These are phyloP conservation scores for Ambrosiella xylebori DNA, from an alignment of 2,329 filamentous ascomycete species.

Conservation along the genomic window DNA sequence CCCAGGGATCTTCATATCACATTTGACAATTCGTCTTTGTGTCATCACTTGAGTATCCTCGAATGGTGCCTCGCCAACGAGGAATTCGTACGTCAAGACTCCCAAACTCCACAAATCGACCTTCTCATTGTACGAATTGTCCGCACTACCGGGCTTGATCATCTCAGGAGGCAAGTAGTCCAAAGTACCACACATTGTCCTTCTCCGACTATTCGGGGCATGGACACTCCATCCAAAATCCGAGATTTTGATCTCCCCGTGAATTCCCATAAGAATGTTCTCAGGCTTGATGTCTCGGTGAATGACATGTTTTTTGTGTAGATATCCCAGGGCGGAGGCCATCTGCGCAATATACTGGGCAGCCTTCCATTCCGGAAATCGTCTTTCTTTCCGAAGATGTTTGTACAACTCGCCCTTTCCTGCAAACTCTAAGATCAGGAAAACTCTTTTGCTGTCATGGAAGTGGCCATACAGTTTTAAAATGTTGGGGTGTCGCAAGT, in stretches of 20 bases:
- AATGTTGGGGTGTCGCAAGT: conserved; percentile 73
- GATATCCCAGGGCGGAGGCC: conserved; percentile 74
- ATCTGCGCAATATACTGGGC: conserved; percentile 80
- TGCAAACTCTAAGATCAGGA: conserved; percentile 74
- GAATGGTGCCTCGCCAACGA: conserved; percentile 91
- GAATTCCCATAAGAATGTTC: conserved; percentile 89
- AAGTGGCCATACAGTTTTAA: conserved; percentile 73
- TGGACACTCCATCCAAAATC: conserved; percentile 99
- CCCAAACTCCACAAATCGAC: conserved; percentile 93
- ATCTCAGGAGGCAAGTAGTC: conserved; percentile 98
- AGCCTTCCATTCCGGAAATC: conserved; percentile 73
- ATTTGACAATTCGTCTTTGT: conserved; percentile 69
- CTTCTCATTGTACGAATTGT: conserved; percentile 88
- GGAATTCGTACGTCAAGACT: conserved; percentile 87
- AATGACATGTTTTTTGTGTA: conserved; percentile 95
- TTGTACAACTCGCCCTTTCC: conserved; percentile 80
- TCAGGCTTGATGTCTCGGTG: conserved; percentile 96
- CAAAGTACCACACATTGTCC: conserved; percentile 92
- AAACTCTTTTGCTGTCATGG: conserved; percentile 75
- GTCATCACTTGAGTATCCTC: conserved; percentile 94
- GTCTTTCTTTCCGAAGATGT: conserved; percentile 59
- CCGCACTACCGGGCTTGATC: conserved; percentile 63
- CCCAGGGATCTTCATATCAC: conserved; percentile 80
- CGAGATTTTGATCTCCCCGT: conserved; percentile 95
- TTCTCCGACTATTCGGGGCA: conserved; percentile 80